Conservation (phyloP, 768 basidiomycete species). For the Lyophyllum decastes region DNA sequence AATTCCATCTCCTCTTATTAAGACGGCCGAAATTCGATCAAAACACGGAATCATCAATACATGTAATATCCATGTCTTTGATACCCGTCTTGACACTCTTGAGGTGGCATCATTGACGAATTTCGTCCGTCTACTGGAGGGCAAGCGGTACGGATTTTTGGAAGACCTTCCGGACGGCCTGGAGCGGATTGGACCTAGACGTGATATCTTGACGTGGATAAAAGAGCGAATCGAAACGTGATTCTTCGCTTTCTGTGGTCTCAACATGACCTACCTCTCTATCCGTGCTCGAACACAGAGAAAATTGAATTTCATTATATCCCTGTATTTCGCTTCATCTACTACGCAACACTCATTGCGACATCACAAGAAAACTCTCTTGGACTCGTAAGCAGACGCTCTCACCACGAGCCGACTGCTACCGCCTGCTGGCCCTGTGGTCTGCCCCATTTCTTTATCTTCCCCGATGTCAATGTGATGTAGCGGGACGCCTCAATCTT, state of each 20-base stretch:
- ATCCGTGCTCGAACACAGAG: too few species aligned
- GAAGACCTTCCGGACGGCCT: constrained; percentile 3
- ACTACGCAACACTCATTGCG: too few species aligned
- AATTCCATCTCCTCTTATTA: neutral
- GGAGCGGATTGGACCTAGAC: constrained; percentile 11
- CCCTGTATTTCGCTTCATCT: too few species aligned
- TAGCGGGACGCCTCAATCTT: too few species aligned
- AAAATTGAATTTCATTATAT: too few species aligned
- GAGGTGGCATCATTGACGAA: constrained; percentile 2
- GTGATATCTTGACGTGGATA: constrained; percentile 22
- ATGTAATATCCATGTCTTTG: constrained; percentile 35
- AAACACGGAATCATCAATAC: constrained; percentile 68
- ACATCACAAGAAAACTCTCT: too few species aligned
- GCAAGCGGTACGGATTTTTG: constrained; percentile 37
- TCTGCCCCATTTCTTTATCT: too few species aligned
- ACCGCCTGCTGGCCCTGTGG: too few species aligned
- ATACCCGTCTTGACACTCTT: constrained; percentile 15
- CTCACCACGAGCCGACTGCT: too few species aligned
- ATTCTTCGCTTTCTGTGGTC: neutral
- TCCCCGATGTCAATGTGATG: too few species aligned
- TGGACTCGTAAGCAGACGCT: too few species aligned
- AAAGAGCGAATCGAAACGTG: constrained; percentile 9
- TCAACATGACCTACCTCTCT: neutral
- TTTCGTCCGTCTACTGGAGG: constrained; percentile 19
- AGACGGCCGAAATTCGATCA: constrained; percentile 54